Evolutionary conservation across 2,329 filamentous ascomycete species (phyloP).

Genomic region (Trichoderma simmonsii): DNA sequence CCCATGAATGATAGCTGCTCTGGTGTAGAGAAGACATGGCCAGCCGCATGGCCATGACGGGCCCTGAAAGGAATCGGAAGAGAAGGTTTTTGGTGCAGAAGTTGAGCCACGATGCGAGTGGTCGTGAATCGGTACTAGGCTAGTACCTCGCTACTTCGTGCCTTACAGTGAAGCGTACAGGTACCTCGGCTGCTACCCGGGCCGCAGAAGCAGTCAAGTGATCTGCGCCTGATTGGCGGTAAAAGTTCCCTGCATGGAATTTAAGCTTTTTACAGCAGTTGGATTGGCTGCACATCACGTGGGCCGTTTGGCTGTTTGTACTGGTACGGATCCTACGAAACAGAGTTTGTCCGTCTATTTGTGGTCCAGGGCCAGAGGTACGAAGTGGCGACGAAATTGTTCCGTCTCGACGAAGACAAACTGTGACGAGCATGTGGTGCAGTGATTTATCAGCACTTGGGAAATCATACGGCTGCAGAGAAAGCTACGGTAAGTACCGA

Average conservation of each 20-base stretch:
- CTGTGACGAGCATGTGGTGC: not conserved
- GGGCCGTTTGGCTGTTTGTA: not conserved
- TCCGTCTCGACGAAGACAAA: not conserved
- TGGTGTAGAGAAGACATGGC: slow-evolving; percentile 12
- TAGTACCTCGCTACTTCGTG: slow-evolving; percentile 1
- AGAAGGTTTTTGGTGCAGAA: not conserved
- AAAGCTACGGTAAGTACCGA: not conserved
- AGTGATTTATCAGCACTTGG: not conserved
- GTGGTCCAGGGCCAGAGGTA: not conserved
- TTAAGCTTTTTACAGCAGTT: not conserved
- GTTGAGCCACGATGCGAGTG: not conserved
- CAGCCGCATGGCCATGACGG: slow-evolving; percentile 9
- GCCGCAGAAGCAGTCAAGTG: not conserved
- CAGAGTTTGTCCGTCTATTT: not conserved
- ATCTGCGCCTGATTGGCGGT: not conserved
- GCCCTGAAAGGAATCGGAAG: slow-evolving; percentile 5
- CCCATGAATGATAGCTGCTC: not conserved
- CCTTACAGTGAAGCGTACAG: not conserved
- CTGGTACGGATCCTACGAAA: not conserved
- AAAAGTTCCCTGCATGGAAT: slow-evolving; percentile 16
- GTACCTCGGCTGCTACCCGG: not conserved
- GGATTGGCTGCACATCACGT: slow-evolving; percentile 2
- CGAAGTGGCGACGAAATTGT: not conserved
- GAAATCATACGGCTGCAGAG: not conserved
- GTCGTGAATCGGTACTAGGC: not conserved